Percentiles rank a stretch among this genome's conserved stretches.
phyloP scores from a whole-genome alignment of 1,284 basidiomycete genomes.

The Neolentinus lepideus region DNA sequence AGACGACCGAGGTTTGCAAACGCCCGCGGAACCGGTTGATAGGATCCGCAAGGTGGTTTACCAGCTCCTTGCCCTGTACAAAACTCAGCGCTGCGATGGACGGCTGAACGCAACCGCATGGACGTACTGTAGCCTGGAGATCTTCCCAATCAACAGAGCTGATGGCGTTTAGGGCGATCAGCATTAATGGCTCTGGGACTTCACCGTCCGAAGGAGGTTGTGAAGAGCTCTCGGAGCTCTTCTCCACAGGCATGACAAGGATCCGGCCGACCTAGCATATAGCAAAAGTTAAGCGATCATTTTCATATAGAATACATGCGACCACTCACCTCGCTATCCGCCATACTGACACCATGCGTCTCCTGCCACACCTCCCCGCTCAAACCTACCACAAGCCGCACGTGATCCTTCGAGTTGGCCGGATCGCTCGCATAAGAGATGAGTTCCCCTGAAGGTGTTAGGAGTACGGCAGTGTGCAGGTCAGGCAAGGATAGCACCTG shows the following conservation, averaged over 20 bases:
- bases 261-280: constrained; percentile 55
- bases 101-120: not conserved
- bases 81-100: not conserved
- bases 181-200: constrained; percentile 45
- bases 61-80: constrained; percentile 46
- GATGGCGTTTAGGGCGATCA: constrained; percentile 61
- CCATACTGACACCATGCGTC: constrained; percentile 57
- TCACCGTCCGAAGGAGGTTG: constrained; percentile 15
- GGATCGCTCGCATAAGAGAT: constrained; percentile 48
- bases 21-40: constrained; percentile 31
- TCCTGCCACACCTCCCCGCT: constrained; percentile 72
- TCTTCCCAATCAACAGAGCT: constrained; percentile 54
- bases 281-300: constrained; percentile 5
- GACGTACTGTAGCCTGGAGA: constrained; percentile 48
- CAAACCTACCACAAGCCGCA: constrained; percentile 63
- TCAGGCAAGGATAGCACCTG: constrained; percentile 45
- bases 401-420: constrained; percentile 56
- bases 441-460: constrained; percentile 57
- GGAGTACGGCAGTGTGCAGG: constrained; percentile 54
- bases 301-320: not conserved
- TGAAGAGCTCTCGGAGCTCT: constrained; percentile 3
- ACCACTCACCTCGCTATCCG: constrained; percentile 60
- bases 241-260: constrained; percentile 52
- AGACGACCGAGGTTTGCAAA: constrained; percentile 15
- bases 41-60: constrained; percentile 31